Evolutionary conservation across 169 alveolate species (phyloP).

Genomic region (Plasmodium adleri): DNA sequence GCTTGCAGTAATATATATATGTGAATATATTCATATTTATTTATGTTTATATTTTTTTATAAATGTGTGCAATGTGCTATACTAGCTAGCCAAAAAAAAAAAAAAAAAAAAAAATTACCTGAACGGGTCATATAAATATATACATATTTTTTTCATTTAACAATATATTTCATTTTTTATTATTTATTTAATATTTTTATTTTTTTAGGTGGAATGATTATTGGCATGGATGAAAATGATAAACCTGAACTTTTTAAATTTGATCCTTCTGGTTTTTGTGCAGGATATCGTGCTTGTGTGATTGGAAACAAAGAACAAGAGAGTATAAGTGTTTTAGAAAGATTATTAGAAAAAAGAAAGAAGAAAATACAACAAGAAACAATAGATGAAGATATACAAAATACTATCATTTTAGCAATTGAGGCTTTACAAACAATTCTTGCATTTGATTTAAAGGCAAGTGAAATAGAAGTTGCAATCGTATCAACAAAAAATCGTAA

Average conservation of each 20-base stretch:
- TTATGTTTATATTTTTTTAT: too few species aligned
- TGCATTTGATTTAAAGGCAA: constrained; percentile 89
- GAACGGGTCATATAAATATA: constrained; percentile 26
- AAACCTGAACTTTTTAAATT: constrained; percentile 95
- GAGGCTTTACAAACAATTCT: constrained; percentile 83
- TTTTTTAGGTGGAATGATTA: constrained; percentile 89
- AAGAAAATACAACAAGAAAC: constrained; percentile 80
- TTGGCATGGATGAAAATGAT: constrained; percentile 95
- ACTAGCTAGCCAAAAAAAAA: constrained; percentile 16
- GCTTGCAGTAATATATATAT: constrained; percentile 89
- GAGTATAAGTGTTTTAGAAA: constrained; percentile 90
- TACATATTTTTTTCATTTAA: not conserved
- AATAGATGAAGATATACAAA: constrained; percentile 81
- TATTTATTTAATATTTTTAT: not conserved
- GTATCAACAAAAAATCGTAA: constrained; percentile 88
- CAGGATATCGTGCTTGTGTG: constrained; percentile 95
- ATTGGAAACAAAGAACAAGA: constrained; percentile 94
- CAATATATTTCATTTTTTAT: not conserved
- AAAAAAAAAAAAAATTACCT: constrained; percentile 30
- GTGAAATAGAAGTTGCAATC: constrained; percentile 93
- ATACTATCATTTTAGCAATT: constrained; percentile 82
- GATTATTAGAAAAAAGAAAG: constrained; percentile 79
- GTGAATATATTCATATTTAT: not conserved
- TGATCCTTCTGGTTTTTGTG: constrained; percentile 97
- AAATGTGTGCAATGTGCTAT: too few species aligned